Evolutionary conservation across 805 yeast species (phyloP).

Genomic region (Suhomyces sp.): DNA sequence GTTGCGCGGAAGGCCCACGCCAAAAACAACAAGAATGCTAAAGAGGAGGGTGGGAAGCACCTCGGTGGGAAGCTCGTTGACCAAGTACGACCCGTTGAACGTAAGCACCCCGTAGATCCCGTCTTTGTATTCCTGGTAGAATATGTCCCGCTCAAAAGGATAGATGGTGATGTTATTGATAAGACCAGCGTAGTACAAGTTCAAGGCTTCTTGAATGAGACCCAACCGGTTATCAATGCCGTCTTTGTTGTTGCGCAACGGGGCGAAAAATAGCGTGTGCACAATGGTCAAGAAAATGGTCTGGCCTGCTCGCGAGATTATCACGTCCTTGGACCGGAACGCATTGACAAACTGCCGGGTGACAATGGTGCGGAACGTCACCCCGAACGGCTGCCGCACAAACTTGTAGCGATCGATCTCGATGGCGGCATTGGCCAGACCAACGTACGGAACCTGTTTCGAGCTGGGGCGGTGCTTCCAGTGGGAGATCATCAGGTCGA

Average conservation of each 20-base stretch:
- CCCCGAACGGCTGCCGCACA: conserved; percentile 17
- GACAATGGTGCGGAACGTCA: conserved; percentile 29
- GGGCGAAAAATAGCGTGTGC: conserved; percentile 60
- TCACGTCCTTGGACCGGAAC: conserved; percentile 46
- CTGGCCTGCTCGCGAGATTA: conserved; percentile 64
- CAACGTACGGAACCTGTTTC: background rate
- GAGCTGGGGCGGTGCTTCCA: conserved; percentile 20
- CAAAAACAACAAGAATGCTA: conserved; percentile 61
- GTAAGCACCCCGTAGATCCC: conserved; percentile 63
- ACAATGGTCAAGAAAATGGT: conserved; percentile 61
- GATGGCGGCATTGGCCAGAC: background rate
- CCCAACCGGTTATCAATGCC: conserved; percentile 73
- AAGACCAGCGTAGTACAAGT: conserved; percentile 76
- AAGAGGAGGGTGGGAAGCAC: conserved; percentile 56
- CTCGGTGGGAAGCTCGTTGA: conserved; percentile 69
- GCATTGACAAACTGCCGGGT: conserved; percentile 34
- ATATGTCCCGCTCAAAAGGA: conserved; percentile 69
- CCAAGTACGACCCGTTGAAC: conserved; percentile 57
- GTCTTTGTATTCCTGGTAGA: conserved; percentile 76
- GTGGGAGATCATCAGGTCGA: conserved; percentile 21
- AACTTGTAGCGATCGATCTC: conserved; percentile 1
- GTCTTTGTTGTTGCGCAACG: conserved; percentile 32
- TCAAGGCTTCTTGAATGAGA: conserved; percentile 66
- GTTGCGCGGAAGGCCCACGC: conserved; percentile 68
- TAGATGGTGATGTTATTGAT: conserved; percentile 73